These are phyloP conservation scores for Colletotrichum tropicicola DNA, from an alignment of 2,329 filamentous ascomycete genomes.

Conservation along the genomic window DNA sequence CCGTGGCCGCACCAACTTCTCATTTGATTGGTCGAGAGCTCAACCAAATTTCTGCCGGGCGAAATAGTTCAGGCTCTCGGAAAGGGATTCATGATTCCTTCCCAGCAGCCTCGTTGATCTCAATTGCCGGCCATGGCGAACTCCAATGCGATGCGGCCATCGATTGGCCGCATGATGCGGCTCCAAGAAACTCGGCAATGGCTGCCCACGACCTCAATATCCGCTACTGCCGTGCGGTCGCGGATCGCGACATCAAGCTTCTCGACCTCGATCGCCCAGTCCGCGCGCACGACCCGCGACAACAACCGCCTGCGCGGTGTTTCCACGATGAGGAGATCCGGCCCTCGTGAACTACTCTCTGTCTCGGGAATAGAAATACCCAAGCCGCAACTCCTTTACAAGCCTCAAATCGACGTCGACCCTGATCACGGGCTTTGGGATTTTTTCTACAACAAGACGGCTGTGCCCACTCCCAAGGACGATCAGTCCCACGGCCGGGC, in stretches of 20 bases:
- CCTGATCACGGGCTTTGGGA: slow-evolving; percentile 88
- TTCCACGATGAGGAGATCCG: slow-evolving; percentile 81
- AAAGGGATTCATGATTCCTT: slow-evolving; percentile 17
- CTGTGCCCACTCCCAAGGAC: slow-evolving; percentile 78
- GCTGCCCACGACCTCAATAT: neutral
- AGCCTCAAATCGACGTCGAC: slow-evolving; percentile 68
- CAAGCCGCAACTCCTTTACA: slow-evolving; percentile 71
- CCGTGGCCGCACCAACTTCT: slow-evolving; percentile 1
- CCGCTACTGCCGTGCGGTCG: neutral
- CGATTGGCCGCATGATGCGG: slow-evolving; percentile 39
- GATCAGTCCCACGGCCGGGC: slow-evolving; percentile 78
- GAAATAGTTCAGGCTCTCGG: slow-evolving; percentile 23
- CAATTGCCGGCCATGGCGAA: slow-evolving; percentile 39
- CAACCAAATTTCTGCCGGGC: slow-evolving; percentile 20
- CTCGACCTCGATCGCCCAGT: slow-evolving; percentile 63
- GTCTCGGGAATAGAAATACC: slow-evolving; percentile 79
- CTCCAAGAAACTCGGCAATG: slow-evolving; percentile 18
- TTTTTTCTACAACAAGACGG: slow-evolving; percentile 81
- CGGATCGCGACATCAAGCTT: slow-evolving; percentile 44
- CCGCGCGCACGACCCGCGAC: slow-evolving; percentile 69
- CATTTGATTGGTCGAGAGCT: slow-evolving; percentile 16
- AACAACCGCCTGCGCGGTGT: slow-evolving; percentile 83
- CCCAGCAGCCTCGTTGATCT: slow-evolving; percentile 16
- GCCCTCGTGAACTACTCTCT: slow-evolving; percentile 77
- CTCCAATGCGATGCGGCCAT: slow-evolving; percentile 38